A percentile compares a stretch with the other conserved stretches of the same genome.
These are phyloP conservation scores for Backusella circina DNA, from an alignment of 192 early-diverging fungal genomes.

Conservation along the genomic window DNA sequence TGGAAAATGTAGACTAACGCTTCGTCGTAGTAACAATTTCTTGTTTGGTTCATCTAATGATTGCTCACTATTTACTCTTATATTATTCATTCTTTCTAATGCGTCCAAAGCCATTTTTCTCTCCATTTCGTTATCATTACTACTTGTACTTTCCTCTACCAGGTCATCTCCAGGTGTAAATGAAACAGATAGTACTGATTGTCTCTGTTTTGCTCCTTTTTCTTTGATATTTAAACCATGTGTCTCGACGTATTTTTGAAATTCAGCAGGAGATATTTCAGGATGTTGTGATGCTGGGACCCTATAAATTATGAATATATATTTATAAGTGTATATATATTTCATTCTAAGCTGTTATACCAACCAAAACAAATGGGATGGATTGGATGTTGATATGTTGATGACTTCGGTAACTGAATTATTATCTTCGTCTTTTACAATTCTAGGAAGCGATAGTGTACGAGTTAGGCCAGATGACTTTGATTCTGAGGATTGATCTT, in stretches of 20 bases:
- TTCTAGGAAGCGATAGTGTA: conserved; percentile 2
- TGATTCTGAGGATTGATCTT: background rate
- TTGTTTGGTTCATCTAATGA: background rate
- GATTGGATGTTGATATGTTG: conserved; percentile 24
- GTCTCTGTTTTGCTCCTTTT: conserved; percentile 14
- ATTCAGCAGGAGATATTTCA: conserved; percentile 30
- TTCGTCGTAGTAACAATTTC: conserved; percentile 7
- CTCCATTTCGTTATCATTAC: background rate
- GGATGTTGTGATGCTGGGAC: conserved; percentile 32
- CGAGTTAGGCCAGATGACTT: background rate
- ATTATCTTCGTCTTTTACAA: background rate
- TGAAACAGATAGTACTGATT: conserved; percentile 28
- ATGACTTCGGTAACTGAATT: conserved; percentile 18
- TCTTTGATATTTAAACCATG: conserved; percentile 19
- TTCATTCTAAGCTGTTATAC: background rate
- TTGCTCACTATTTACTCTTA: background rate
- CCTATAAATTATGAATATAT: background rate
- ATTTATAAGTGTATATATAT: background rate
- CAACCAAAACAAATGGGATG: conserved; percentile 30
- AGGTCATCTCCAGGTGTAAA: conserved; percentile 13
- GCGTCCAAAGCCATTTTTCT: background rate
- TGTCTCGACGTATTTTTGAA: conserved; percentile 21
- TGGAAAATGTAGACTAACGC: conserved; percentile 11
- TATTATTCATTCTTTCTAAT: conserved; percentile 5
- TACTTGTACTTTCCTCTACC: background rate